Percentiles rank a stretch among this genome's conserved stretches.
These are phyloP conservation scores for Misopates orontium DNA, from an alignment of 257 asterid genomes.

Conservation along the genomic window DNA sequence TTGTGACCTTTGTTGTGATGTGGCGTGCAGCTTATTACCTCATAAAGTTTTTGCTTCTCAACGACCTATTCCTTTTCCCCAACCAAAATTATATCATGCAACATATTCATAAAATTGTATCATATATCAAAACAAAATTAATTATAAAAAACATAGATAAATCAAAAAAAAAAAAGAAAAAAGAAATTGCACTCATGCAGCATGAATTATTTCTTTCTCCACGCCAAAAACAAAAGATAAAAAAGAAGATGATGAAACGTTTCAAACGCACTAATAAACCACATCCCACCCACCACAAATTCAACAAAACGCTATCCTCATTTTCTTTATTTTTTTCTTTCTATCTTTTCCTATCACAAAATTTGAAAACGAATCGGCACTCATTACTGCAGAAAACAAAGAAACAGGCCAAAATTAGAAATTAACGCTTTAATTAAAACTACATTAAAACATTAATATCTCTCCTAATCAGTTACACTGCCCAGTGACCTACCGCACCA, in stretches of 20 bases:
- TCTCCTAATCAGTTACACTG: slow-evolving; percentile 42
- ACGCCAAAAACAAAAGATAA: slow-evolving; percentile 8
- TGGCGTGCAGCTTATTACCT: slow-evolving; percentile 10
- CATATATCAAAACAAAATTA: no score
- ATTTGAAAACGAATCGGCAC: background rate
- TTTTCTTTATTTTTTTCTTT: background rate
- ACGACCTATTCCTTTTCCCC: slow-evolving; percentile 20
- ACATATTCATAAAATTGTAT: no score
- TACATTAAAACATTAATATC: slow-evolving; percentile 35
- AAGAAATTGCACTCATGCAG: no score
- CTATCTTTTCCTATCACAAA: no score
- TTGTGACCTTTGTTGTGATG: slow-evolving; percentile 24
- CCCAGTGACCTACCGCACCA: slow-evolving; percentile 54
- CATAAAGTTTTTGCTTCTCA: slow-evolving; percentile 34
- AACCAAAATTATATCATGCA: background rate
- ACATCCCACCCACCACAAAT: background rate
- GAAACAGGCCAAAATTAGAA: background rate
- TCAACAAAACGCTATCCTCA: background rate
- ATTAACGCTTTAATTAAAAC: background rate
- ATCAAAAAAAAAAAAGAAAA: no score
- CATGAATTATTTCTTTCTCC: no score
- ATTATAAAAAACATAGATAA: no score
- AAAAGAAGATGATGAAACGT: background rate
- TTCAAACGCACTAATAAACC: slow-evolving; percentile 22
- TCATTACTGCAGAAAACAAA: background rate